Conservation (phyloP, 2,329 filamentous ascomycete species). For the Orbilia brochopaga region DNA sequence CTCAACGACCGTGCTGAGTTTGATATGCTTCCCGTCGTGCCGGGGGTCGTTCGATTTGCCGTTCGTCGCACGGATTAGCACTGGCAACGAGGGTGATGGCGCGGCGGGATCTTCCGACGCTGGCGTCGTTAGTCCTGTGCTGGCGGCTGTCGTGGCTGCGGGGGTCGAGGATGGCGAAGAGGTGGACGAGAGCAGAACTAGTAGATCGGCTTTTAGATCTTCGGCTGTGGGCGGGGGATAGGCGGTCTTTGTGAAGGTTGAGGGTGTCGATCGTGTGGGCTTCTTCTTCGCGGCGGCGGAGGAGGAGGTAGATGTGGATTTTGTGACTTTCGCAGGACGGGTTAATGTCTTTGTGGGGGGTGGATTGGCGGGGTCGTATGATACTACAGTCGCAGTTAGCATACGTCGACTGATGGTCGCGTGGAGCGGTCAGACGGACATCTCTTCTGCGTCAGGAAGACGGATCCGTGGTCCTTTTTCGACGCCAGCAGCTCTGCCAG, state of each 20-base stretch:
- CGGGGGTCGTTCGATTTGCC: conserved; percentile 66
- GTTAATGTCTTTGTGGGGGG: conserved; percentile 33
- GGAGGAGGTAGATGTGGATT: conserved; percentile 41
- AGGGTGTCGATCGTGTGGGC: conserved; percentile 21
- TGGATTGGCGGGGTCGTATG: conserved; percentile 45
- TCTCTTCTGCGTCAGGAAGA: conserved; percentile 79
- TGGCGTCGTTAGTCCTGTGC: conserved; percentile 56
- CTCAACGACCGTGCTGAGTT: conserved; percentile 81
- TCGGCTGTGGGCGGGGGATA: conserved; percentile 60
- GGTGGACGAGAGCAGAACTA: conserved; percentile 53
- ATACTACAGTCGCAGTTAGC: conserved; percentile 10
- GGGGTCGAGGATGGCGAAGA: conserved; percentile 8
- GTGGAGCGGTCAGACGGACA: too few species aligned
- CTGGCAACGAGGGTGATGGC: conserved; percentile 59
- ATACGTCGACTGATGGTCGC: conserved; percentile 56
- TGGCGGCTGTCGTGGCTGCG: not conserved
- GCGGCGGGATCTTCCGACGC: conserved; percentile 60
- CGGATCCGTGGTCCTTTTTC: conserved; percentile 72
- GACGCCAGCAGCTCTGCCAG: conserved; percentile 72
- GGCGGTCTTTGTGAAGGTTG: conserved; percentile 36
- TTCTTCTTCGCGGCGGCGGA: conserved; percentile 56
- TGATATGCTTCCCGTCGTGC: conserved; percentile 68
- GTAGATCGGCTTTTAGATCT: conserved; percentile 68
- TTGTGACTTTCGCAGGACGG: conserved; percentile 55
- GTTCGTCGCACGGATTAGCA: conserved; percentile 84